Evolutionary conservation across 108 stramenopile species (phyloP).

Genomic region (Epithemia pelagica): DNA sequence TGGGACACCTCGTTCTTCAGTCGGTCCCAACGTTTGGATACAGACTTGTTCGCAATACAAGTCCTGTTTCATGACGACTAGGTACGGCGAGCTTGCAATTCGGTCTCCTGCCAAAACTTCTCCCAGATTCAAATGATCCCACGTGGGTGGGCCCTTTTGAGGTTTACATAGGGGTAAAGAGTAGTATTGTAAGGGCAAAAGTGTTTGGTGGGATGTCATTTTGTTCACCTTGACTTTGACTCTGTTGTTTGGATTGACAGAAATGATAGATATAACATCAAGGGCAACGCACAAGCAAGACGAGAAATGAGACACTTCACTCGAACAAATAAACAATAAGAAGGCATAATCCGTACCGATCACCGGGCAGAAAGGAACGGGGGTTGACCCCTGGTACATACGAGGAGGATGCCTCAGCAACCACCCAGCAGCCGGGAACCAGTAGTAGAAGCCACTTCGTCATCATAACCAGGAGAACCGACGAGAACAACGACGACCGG

Average conservation of each 20-base stretch:
- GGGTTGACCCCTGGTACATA: too few relatives aligned
- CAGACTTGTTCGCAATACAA: constrained; percentile 84
- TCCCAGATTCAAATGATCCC: constrained; percentile 87
- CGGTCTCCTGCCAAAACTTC: constrained; percentile 89
- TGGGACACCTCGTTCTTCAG: constrained; percentile 38
- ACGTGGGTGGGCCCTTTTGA: constrained; percentile 52
- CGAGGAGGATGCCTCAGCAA: too few relatives aligned
- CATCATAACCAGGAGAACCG: too few relatives aligned
- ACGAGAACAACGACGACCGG: too few relatives aligned
- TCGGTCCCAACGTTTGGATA: constrained; percentile 46
- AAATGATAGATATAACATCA: too few relatives aligned
- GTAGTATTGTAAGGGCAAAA: constrained; percentile 91
- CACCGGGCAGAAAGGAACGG: too few relatives aligned
- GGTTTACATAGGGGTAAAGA: constrained; percentile 85
- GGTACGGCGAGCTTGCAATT: constrained; percentile 89
- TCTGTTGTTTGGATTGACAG: constrained; percentile 31
- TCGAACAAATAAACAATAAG: too few relatives aligned
- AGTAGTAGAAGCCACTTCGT: too few relatives aligned
- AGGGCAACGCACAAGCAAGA: too few relatives aligned
- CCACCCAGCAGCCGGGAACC: too few relatives aligned
- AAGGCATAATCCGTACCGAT: too few relatives aligned
- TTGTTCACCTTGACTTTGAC: constrained; percentile 70
- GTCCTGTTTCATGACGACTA: constrained; percentile 82
- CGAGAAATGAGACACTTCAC: too few relatives aligned
- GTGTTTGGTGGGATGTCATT: constrained; percentile 66